Evolutionary conservation across 1,139 yeast genomes (phyloP), one percentile per base, ranked within the genome.

Genomic region (Yamadazyma spencermartinsiae): DNA sequence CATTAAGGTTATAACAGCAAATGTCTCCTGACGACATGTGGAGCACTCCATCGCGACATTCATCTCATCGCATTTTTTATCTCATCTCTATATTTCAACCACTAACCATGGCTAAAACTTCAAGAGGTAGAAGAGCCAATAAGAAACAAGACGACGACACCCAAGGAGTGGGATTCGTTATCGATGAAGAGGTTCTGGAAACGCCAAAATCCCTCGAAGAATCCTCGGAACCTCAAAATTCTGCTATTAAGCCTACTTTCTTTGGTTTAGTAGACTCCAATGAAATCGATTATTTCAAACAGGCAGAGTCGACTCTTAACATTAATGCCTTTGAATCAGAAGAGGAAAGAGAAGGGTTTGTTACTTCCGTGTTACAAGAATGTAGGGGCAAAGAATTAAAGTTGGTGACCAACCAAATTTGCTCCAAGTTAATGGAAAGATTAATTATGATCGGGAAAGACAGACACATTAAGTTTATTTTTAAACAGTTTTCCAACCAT

Each of bases 361-460:
- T 88, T 20, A 61, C 73, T 9, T 83, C 90, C 50, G 90, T 88
- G 4, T 72, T 86, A 47, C 95, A 86, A 50, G 99, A 92, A 66
- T 79, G 90, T 21, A 74, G 75, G 40, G 97, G 97, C 5, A 89
- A 90, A 52, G 98, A 92, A 61, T 69, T 94, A 51, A 92, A 92
- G 60, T 72, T 92, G 36, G 96, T 87, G 8, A 90, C 97, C 3
- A 90, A 92, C 56, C 98, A 90, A 55, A 87, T 90, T 41, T 89
- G 97, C 56, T 90, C 98, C 14, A 92, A 92, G 58, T 73, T 92
- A 43, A 75, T 92, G 72, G 99, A 92, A 63, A 73, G 98, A 56
- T 66, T 92, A 45, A 76, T 90, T n/a, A 63, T 86, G 34, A 68
- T 72, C 25, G 84, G 90, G 12, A 71, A 74, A 28, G 83, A 80